Percentiles rank a stretch among this genome's conserved stretches.
These are phyloP conservation scores for Fusarium multiceps DNA, from an alignment of 2,329 filamentous ascomycete genomes.

Conservation along the genomic window DNA sequence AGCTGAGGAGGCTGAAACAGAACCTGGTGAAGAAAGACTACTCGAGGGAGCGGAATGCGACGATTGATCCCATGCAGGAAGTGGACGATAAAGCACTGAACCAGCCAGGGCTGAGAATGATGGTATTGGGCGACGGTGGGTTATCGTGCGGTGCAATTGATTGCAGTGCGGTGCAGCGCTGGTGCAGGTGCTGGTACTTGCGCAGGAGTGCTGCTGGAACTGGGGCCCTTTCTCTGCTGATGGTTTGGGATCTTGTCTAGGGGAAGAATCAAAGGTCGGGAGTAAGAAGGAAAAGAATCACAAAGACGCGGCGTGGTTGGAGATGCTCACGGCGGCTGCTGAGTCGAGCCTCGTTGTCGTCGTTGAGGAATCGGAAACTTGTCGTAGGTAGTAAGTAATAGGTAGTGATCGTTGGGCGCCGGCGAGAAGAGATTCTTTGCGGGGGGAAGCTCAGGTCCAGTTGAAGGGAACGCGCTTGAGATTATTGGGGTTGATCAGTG, in stretches of 20 bases:
- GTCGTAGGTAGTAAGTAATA: constrained; percentile 24
- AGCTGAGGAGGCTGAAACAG: constrained; percentile 34
- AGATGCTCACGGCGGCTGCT: constrained; percentile 39
- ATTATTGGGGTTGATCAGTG: constrained; percentile 39
- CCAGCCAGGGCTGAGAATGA: constrained; percentile 46
- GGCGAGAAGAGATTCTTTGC: constrained; percentile 42
- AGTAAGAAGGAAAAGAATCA: constrained; percentile 16
- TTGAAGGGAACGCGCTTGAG: constrained; percentile 38
- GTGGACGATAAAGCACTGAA: constrained; percentile 44
- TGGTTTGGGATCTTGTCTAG: constrained; percentile 12
- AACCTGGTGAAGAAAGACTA: constrained; percentile 25
- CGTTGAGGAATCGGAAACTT: constrained; percentile 38
- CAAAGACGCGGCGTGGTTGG: constrained; percentile 39
- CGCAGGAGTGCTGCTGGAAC: constrained; percentile 27
- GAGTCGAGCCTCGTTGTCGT: constrained; percentile 43
- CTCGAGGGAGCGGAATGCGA: constrained; percentile 28
- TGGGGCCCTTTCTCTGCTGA: constrained; percentile 20
- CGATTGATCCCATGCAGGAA: constrained; percentile 40
- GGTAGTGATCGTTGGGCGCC: constrained; percentile 43
- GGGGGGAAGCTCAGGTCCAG: constrained; percentile 40
- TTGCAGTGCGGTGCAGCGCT: constrained; percentile 23
- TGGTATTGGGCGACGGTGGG: constrained; percentile 37
- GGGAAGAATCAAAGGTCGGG: constrained; percentile 14
- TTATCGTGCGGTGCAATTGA: constrained; percentile 21
- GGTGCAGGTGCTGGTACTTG: constrained; percentile 37